Evolutionary conservation across 805 yeast species (phyloP), one percentile per base, ranked within the genome.

Genomic region (Maudiozyma barnettii): DNA sequence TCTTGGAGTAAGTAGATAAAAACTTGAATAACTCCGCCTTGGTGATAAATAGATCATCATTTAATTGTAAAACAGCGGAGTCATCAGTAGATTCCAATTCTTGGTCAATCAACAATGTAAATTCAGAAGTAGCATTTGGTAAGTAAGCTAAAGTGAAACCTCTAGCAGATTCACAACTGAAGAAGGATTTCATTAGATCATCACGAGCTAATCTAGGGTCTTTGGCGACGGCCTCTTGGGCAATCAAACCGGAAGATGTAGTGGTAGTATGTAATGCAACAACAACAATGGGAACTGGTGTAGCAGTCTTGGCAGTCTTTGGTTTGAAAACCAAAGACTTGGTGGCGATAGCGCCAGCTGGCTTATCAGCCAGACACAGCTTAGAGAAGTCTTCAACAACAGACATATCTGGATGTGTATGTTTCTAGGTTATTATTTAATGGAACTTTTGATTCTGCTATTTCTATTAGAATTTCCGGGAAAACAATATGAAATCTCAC

Each of bases 181-280:
- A 64, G 58, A 82, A 77, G 56, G 79, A 78, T 51, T 73, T 71
- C 43, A 87, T 81, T 55, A 88, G 73, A 47, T 83, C 95, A 53
- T 84, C 90, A 56, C 81, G 81, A 45, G 96, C 96, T 58, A 88
- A 71, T 67, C 96, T 78, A 54, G 95, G 95, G 51, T 88, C 96
- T 68, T 88, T 88, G 45, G 77, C 84, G 40, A 71, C 73, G 12
- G 88, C 83, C 39, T 78, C 74, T 47, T 74, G 71, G 48, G 95
- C 90, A 54, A 87, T 74, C 36, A 73, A 60, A 19, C 74, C 70
- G 3, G 83, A 67, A 43, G 95, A 86, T 31, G 95, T 86, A 42
- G 73, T 71, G 5, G 95, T 84, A 2, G 80, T 57, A 31, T 77
- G 77, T 49, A 82, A 73, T 7, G 95, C 95, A 59, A 88, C 75